Evolutionary conservation across 352 stramenopile genomes (phyloP).

Genomic region (Pythium biforme): DNA sequence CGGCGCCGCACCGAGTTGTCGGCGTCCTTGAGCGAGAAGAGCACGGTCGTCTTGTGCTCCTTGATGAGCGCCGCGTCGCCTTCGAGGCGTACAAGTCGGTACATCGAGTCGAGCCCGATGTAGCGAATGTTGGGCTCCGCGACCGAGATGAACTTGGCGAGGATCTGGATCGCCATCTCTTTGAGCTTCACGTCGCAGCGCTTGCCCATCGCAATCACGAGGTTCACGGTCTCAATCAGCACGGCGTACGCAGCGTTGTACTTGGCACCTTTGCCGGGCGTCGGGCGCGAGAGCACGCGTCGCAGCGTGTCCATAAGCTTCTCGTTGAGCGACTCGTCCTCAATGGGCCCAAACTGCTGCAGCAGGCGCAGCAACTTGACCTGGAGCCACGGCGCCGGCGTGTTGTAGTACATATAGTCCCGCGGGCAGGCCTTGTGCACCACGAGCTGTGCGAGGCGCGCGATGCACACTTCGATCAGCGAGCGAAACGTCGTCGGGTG

Average conservation of each 20-base stretch:
- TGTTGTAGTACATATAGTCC: constrained; percentile 98
- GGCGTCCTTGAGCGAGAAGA: constrained; percentile 96
- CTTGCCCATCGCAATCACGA: constrained; percentile 94
- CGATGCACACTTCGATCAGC: constrained; percentile 92
- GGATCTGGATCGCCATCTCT: constrained; percentile 90
- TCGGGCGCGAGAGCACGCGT: constrained; percentile 91
- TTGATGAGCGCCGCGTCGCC: constrained; percentile 87
- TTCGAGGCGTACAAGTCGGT: constrained; percentile 90
- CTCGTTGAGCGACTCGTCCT: constrained; percentile 46
- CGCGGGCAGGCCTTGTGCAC: constrained; percentile 91
- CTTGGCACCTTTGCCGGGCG: constrained; percentile 83
- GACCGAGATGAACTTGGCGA: constrained; percentile 97
- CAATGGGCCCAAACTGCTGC: constrained; percentile 88
- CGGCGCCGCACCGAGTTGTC: constrained; percentile 95
- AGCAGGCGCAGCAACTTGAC: constrained; percentile 92
- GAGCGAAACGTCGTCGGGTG: constrained; percentile 88
- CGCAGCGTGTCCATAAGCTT: constrained; percentile 91
- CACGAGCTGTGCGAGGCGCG: constrained; percentile 91
- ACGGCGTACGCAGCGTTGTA: constrained; percentile 97
- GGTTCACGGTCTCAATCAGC: constrained; percentile 97
- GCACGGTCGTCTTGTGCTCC: constrained; percentile 94
- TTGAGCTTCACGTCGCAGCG: constrained; percentile 78
- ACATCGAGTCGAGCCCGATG: constrained; percentile 96
- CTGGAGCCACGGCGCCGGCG: constrained; percentile 95
- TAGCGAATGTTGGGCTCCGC: constrained; percentile 98